Evolutionary conservation across 176 grass and related monocot species (phyloP).

Genomic region (Bromus sterilis): DNA sequence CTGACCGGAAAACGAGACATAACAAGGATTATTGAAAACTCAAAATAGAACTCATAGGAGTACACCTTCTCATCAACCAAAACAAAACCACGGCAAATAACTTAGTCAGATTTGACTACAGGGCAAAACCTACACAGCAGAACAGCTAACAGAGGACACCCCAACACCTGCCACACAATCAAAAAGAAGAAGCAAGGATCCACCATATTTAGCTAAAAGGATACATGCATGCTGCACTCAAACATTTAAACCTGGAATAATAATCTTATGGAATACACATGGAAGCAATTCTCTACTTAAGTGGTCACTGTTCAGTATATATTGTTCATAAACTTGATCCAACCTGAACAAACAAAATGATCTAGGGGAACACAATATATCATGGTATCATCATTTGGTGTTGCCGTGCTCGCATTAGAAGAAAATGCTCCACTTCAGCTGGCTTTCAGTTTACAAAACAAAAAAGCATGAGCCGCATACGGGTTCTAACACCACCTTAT

Average conservation of each 20-base stretch:
- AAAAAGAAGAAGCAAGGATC: too few relatives aligned
- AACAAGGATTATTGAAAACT: neutral
- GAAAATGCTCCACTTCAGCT: neutral
- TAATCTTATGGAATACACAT: too few relatives aligned
- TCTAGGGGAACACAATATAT: neutral
- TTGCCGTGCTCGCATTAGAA: neutral
- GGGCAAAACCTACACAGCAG: too few relatives aligned
- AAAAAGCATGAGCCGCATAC: neutral
- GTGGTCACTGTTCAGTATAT: too few relatives aligned
- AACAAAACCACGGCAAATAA: neutral
- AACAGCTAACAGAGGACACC: too few relatives aligned
- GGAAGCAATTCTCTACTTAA: too few relatives aligned
- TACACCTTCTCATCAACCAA: neutral
- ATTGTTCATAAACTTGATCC: neutral
- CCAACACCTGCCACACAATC: too few relatives aligned
- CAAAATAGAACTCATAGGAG: neutral
- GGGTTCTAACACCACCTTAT: neutral
- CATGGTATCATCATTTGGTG: neutral
- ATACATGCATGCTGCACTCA: too few relatives aligned
- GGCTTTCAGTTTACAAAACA: neutral
- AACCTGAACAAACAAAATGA: neutral
- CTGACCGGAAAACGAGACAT: neutral
- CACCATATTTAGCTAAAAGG: too few relatives aligned
- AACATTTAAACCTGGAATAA: too few relatives aligned
- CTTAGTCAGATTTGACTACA: neutral